These are phyloP conservation scores for Eimeria praecox DNA, from an alignment of 169 alveolate genomes.

Conservation along the genomic window DNA sequence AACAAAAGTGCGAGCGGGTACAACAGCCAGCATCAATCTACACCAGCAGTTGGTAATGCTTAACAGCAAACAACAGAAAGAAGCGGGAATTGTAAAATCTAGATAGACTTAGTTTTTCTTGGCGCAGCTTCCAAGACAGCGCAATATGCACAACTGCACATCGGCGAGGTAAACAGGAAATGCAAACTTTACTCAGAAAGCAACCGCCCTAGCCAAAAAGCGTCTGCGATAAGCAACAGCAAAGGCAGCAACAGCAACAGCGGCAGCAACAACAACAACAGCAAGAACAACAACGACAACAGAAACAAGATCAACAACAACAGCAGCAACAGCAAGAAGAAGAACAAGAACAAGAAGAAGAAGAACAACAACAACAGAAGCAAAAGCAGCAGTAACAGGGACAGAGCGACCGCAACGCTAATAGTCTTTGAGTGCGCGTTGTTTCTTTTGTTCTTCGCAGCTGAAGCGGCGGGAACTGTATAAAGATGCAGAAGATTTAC, in stretches of 20 bases:
- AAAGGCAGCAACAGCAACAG: background rate
- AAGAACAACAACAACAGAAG: background rate
- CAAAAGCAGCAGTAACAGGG: background rate
- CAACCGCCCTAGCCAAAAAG: background rate
- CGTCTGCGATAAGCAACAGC: too few relatives aligned
- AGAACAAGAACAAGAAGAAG: background rate
- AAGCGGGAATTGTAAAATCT: too few relatives aligned
- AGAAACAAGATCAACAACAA: background rate
- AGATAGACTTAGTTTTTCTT: too few relatives aligned
- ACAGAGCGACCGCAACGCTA: background rate
- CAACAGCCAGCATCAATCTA: background rate
- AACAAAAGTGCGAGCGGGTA: background rate
- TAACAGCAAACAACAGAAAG: too few relatives aligned
- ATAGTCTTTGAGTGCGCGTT: background rate
- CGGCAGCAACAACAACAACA: background rate
- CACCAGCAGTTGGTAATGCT: background rate
- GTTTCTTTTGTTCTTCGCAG: background rate
- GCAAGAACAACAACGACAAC: background rate
- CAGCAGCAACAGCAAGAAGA: background rate
- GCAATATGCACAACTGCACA: too few relatives aligned
- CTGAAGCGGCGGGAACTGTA: slow-evolving; percentile 91
- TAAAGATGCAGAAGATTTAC: slow-evolving; percentile 91
- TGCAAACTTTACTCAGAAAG: too few relatives aligned
- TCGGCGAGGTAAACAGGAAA: too few relatives aligned
- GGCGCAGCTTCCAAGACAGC: too few relatives aligned